phyloP scores from a whole-genome alignment of 768 basidiomycete genomes.

The Gymnopilus junonius region DNA sequence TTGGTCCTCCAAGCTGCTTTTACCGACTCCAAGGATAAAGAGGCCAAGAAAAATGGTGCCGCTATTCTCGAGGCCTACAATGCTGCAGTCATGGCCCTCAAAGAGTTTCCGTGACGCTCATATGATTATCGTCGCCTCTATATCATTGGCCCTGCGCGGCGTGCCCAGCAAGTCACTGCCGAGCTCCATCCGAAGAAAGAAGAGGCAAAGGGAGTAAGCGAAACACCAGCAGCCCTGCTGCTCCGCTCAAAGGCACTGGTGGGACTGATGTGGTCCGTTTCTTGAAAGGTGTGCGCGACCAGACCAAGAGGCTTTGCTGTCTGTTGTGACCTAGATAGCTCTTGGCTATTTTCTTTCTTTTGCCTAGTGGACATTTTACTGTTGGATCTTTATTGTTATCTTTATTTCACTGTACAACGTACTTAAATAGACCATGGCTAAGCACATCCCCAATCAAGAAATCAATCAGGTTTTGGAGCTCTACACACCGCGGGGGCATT shows the following conservation, averaged over 20 bases:
- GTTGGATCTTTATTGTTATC: background rate
- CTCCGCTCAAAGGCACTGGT: conserved; percentile 53
- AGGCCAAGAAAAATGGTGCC: conserved; percentile 20
- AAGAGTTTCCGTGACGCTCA: conserved; percentile 78
- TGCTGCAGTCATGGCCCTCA: conserved; percentile 62
- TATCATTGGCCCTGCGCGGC: conserved; percentile 72
- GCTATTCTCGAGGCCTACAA: conserved; percentile 63
- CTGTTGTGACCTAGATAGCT: background rate
- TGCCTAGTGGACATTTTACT: background rate
- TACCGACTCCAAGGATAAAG: conserved; percentile 3
- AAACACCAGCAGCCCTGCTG: background rate
- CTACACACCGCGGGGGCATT: too few species aligned
- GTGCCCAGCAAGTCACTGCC: conserved; percentile 26
- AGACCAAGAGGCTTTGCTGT: conserved; percentile 51
- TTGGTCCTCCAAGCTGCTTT: conserved; percentile 42
- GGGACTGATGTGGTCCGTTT: conserved; percentile 81
- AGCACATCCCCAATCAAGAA: too few species aligned
- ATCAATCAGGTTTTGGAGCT: too few species aligned
- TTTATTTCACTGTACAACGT: background rate
- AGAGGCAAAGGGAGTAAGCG: background rate
- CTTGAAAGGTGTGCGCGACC: conserved; percentile 71
- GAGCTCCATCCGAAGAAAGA: background rate
- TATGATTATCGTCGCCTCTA: conserved; percentile 77
- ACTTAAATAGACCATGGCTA: background rate
- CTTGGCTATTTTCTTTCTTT: background rate